Base-by-base conservation (phyloP, 257 asterid species). In the Nicotiana undulata region DNA sequence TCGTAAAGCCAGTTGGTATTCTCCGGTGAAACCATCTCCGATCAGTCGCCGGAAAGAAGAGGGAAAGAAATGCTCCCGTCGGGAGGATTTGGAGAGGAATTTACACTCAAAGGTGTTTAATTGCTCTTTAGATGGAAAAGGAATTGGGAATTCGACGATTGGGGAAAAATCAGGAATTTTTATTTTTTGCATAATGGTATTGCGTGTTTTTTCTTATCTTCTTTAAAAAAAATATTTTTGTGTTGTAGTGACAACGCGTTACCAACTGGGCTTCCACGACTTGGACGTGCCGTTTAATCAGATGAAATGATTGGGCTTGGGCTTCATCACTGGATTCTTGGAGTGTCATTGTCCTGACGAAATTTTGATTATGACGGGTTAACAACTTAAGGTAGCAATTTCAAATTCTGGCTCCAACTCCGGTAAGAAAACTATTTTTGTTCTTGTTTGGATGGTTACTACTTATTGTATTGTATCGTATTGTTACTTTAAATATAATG, bases 1-100 rank as follows among this genome's bases (percentile, higher is more conserved):
- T 95, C 98, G 75, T 88, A 93, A 37, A 95, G 90, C 98, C 98
- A 95, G 82, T 95, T 91, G 37, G 98, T 92, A 85, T 52, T 88
- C 74, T 93, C 98, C 86, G 93, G 97, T 2, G 91, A 88, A 88
- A 90, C 98, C 99, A 95, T 95, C 83, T 86, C 82, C 90, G 85
- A 88, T 75, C 88, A 83, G 78, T 76, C 49, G 60, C 86, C 80
- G 83, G 84, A 37, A 84, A 22, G 82, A 34, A 61, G 65, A 32
- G 28, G 29, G 64, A 68, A 2, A 2, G 6, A 11, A 20, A 15
- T 56, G 11, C 4, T 67, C 8, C 28, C 79, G 79, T 80, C 76
- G 53, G 59, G 1, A 8, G 1, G 11, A 44, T 40, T 40, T 9
- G 49, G 49, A 40, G 49, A 9, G 49, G 49, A 40, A 9, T 3